Base-by-base conservation (phyloP, 2,329 filamentous ascomycete genomes). In the Stemphylium lycopersici region DNA sequence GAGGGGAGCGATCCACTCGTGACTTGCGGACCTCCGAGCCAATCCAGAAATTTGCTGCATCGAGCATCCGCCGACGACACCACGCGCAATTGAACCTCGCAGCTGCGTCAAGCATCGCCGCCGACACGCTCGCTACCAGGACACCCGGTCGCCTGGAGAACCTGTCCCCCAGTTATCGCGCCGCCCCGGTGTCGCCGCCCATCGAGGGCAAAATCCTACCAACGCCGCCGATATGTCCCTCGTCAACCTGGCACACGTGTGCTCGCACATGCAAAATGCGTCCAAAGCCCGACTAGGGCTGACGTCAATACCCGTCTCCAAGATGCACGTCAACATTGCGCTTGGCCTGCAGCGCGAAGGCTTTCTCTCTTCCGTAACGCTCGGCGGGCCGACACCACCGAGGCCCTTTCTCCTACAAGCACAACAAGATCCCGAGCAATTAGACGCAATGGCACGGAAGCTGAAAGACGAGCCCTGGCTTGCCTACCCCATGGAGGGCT, bases 241-340 rank as follows among this genome's bases (percentile, higher is more conserved):
- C 77, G 81, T 84, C 72, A 86, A 88, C 77, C 84, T 96, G 61
- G 83, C 86, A 67, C 81, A 93, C 80, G 86, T 93, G 78, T 96
- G 90, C 83, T 92, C 91, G 63, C 92, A 96, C 80, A 83, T 97
- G 52, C 90, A 95, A 76, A 97, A 97, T 81, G 90, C 90, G 63
- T 89, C 89, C 52, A 87, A 87, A 69, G 91, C 90, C n/a, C 87
- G 89, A 1, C 86, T 97, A 0, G 90, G 89, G 63, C 81, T 96
- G 45, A 96, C 93, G 29, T 96, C 91, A 6, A 84, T 96, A 59
- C 87, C 88, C 40, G 88, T 89, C 79, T 88, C 86, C 44, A 93
- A 93, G 64, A 86, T 92, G 73, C 92, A 95, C 80, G 86, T 96
- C 58, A 80, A 80, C 39, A 81, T 96, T 13, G 83, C 86, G 46